phyloP scores from a whole-genome alignment of 108 stramenopile species.

The Cyclotella distinguenda region DNA sequence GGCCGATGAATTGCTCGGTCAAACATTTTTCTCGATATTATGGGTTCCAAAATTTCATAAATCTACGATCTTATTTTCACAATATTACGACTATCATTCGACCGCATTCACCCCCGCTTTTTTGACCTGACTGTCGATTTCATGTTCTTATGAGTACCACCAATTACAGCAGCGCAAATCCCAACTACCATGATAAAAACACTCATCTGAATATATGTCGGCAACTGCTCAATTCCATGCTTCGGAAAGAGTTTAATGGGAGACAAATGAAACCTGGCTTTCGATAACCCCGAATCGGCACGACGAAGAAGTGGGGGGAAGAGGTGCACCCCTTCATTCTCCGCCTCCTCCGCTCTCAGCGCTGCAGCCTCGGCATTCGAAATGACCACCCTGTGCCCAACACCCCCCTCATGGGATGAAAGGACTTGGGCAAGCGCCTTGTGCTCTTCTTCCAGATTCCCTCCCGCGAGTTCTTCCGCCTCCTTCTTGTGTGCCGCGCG shows the following conservation, averaged over 20 bases:
- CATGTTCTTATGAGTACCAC: constrained; percentile 2
- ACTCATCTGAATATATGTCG: constrained; percentile 26
- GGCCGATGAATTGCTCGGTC: no score
- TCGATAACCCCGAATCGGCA: constrained; percentile 11
- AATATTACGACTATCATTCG: no score
- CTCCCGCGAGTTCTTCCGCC: constrained; percentile 30
- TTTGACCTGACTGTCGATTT: constrained; percentile 18
- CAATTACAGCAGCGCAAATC: constrained; percentile 34
- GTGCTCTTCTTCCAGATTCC: constrained; percentile 25
- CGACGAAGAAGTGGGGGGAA: constrained; percentile 36
- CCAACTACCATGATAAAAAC: constrained; percentile 31
- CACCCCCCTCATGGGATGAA: constrained; percentile 1
- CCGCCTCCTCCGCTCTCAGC: constrained; percentile 19
- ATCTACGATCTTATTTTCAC: no score
- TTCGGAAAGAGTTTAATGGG: constrained; percentile 10
- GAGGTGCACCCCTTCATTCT: constrained; percentile 13
- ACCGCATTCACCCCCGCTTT: constrained; percentile 29
- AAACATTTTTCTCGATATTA: no score
- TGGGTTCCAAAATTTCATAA: no score
- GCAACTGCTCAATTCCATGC: constrained; percentile 39
- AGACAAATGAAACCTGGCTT: constrained; percentile 19
- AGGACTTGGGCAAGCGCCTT: constrained; percentile 22
- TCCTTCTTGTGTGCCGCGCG: constrained; percentile 32
- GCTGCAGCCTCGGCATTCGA: constrained; percentile 33
- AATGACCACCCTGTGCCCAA: constrained; percentile 31